phyloP scores from a whole-genome alignment of 2,329 filamentous ascomycete species.

The Aspergillus ruber region DNA sequence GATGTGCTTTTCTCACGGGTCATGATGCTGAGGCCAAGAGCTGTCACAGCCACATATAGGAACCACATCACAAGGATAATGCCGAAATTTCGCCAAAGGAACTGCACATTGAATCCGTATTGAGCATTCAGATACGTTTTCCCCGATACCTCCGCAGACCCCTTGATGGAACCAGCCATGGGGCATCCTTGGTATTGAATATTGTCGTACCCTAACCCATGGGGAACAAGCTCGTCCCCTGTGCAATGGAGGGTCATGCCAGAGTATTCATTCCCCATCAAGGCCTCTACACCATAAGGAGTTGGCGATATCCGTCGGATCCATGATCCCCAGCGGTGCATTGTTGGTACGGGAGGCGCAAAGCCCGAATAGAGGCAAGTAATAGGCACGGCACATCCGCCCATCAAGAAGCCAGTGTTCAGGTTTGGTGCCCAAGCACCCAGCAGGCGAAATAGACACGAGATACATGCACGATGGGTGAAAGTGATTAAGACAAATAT shows the following conservation, averaged over 20 bases:
- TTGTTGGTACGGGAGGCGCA: not conserved
- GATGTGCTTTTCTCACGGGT: not conserved
- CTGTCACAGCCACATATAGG: not conserved
- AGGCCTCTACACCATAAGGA: conserved; percentile 58
- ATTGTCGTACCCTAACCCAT: conserved; percentile 30
- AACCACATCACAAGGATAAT: conserved; percentile 59
- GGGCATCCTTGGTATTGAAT: conserved; percentile 50
- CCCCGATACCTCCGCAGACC: conserved; percentile 43
- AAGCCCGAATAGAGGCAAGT: not conserved
- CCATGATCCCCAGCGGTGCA: conserved; percentile 4
- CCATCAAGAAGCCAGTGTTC: not conserved
- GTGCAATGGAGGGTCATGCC: conserved; percentile 46
- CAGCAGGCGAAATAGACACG: conserved; percentile 1
- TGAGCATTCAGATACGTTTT: conserved; percentile 15
- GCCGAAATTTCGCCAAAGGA: conserved; percentile 65
- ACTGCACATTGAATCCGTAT: conserved; percentile 46
- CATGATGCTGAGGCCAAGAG: not conserved
- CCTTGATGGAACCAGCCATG: conserved; percentile 45
- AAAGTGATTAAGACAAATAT: conserved; percentile 1
- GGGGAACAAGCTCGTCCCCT: conserved; percentile 48
- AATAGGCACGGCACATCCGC: not conserved
- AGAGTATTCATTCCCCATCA: conserved; percentile 63
- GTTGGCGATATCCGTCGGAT: conserved; percentile 50
- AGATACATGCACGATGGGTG: not conserved
- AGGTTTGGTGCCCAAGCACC: conserved; percentile 1